Percentiles rank a stretch among this genome's conserved stretches.
phyloP scores from a whole-genome alignment of 495 filamentous ascomycete genomes.

The Sabuloglossum arenarium region DNA sequence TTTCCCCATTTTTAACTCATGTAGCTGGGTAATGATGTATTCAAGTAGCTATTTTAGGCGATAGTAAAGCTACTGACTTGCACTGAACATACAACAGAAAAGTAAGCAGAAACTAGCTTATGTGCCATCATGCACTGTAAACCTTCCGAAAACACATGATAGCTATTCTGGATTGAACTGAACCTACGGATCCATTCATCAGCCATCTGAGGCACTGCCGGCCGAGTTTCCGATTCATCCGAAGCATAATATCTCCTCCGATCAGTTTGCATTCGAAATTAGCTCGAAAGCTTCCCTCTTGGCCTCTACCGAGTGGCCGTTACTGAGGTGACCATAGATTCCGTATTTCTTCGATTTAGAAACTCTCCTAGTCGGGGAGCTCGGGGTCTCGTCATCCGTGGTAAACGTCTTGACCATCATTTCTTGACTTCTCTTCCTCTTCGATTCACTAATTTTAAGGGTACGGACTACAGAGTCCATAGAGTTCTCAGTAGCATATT shows the following conservation, averaged over 20 bases:
- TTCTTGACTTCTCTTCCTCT: slow-evolving; percentile 1
- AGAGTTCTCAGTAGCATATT: not conserved
- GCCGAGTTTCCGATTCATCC: not conserved
- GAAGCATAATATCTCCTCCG: not conserved
- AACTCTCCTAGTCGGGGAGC: not conserved
- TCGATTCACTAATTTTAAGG: not conserved
- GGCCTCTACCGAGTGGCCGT: not conserved
- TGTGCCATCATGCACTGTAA: not conserved
- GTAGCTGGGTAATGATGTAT: not conserved
- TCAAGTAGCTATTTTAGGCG: too few species aligned
- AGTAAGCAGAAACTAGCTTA: not conserved
- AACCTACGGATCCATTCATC: not conserved
- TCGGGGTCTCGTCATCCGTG: not conserved
- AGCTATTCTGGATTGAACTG: not conserved
- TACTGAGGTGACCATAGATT: not conserved
- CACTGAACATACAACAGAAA: not conserved
- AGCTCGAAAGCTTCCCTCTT: not conserved
- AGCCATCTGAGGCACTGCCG: not conserved
- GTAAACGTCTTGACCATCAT: not conserved
- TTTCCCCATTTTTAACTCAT: too few species aligned
- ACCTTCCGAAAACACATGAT: not conserved
- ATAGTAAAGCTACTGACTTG: not conserved
- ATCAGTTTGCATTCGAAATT: not conserved
- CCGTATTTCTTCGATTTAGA: slow-evolving; percentile 1
- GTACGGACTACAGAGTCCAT: not conserved